Evolutionary conservation across 1,139 yeast species (phyloP).

Genomic region (Geotrichum europaeum): DNA sequence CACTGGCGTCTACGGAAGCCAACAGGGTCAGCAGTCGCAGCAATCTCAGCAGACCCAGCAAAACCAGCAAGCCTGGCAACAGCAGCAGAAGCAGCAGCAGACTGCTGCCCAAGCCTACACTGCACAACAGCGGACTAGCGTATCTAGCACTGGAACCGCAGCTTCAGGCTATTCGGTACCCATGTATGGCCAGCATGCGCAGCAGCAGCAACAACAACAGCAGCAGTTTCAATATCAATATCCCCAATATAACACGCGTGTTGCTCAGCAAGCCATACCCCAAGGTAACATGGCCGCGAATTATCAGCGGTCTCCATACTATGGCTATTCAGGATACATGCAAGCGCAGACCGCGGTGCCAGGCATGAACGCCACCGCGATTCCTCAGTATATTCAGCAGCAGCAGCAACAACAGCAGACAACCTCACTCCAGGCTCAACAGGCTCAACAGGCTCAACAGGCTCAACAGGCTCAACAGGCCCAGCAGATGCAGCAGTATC

Average conservation of each 20-base stretch:
- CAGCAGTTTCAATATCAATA: neutral
- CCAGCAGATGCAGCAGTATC: neutral
- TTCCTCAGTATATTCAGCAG: slow-evolving; percentile 5
- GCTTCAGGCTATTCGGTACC: slow-evolving; percentile 1
- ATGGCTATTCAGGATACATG: slow-evolving; percentile 1
- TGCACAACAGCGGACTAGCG: neutral
- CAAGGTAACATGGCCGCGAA: neutral
- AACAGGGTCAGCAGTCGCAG: slow-evolving; percentile 2
- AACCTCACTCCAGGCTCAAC: neutral
- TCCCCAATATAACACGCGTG: neutral
- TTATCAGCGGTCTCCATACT: slow-evolving; percentile 1
- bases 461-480: neutral
- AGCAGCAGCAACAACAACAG: slow-evolving; percentile 1
- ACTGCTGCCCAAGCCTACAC: neutral
- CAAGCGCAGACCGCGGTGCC: neutral
- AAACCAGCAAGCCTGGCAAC: slow-evolving; percentile 2
- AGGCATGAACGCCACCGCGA: neutral
- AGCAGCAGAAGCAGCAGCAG: slow-evolving; percentile 6
- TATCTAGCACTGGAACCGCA: slow-evolving; percentile 1
- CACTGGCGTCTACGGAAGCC: neutral
- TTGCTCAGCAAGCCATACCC: neutral
- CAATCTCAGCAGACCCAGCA: slow-evolving; percentile 2
- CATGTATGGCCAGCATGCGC: neutral
- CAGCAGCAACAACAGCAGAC: neutral
- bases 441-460: neutral